Evolutionary conservation across 2,329 filamentous ascomycete genomes (phyloP).

Genomic region (Fonsecaea pedrosoi): DNA sequence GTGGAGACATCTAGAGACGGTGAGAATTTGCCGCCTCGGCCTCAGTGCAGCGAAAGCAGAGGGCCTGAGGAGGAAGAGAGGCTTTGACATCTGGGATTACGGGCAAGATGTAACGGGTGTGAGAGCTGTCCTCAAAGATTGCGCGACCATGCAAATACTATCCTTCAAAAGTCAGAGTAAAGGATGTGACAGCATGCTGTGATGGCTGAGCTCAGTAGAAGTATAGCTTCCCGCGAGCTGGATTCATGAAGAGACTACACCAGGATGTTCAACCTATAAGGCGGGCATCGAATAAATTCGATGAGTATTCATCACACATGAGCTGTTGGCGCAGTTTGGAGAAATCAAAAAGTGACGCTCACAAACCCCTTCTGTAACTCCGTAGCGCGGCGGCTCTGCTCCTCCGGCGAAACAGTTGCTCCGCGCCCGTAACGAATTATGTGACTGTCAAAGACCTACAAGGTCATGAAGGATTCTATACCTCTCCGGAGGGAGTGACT

Average conservation of each 20-base stretch:
- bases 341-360: not conserved
- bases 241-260: not conserved
- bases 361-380: not conserved
- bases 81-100: slow-evolving; percentile 21
- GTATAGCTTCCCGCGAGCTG: not conserved
- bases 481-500: no score
- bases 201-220: not conserved
- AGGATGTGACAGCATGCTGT: not conserved
- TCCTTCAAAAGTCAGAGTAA: not conserved
- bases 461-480: no score
- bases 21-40: slow-evolving; percentile 3
- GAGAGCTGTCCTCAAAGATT: not conserved
- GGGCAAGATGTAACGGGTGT: not conserved
- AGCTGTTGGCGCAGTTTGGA: not conserved
- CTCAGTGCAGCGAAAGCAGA: slow-evolving; percentile 23
- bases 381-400: not conserved
- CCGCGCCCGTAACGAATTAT: not conserved
- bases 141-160: not conserved
- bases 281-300: not conserved
- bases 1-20: slow-evolving; percentile 16
- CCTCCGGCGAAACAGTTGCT: not conserved
- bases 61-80: slow-evolving; percentile 7
- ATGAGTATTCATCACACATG: not conserved
- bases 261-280: not conserved
- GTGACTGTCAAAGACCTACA: no score